A percentile compares a stretch with the other conserved stretches of the same genome.
These are phyloP conservation scores for Petunia secreta DNA, from an alignment of 257 asterid genomes.

Conservation along the genomic window DNA sequence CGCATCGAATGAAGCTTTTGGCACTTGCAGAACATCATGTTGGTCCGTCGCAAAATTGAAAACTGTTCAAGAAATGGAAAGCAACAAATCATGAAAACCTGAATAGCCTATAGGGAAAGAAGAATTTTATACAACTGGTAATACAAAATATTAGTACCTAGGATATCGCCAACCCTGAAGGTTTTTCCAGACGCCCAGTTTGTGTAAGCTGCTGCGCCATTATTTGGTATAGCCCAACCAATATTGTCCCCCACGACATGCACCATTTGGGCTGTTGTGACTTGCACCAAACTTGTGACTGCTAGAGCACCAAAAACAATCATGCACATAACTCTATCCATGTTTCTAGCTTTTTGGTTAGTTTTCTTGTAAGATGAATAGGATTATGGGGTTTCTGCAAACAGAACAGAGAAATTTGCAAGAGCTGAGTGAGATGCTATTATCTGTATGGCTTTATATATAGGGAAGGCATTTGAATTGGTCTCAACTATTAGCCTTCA, in stretches of 20 bases:
- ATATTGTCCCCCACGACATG: constrained; percentile 37
- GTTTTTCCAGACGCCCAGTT: constrained; percentile 42
- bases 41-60: background rate
- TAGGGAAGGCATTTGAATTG: no score
- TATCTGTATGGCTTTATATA: no score
- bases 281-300: background rate
- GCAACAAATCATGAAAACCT: background rate
- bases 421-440: no score
- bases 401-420: no score
- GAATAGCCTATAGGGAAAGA: background rate
- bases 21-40: constrained; percentile 26
- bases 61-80: constrained; percentile 1
- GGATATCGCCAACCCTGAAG: constrained; percentile 42
- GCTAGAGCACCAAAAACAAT: constrained; percentile 30
- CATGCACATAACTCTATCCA: background rate
- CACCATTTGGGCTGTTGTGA: constrained; percentile 31
- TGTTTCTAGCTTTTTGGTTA: background rate
- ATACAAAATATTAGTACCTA: constrained; percentile 30
- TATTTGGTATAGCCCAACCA: constrained; percentile 45
- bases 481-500: no score
- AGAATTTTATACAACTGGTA: no score
- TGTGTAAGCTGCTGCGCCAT: constrained; percentile 28
- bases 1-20: constrained; percentile 13
- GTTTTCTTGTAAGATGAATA: no score
- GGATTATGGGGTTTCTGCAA: no score